Evolutionary conservation across 2,329 filamentous ascomycete species (phyloP).

Genomic region (Golovinomyces cichoracearum): DNA sequence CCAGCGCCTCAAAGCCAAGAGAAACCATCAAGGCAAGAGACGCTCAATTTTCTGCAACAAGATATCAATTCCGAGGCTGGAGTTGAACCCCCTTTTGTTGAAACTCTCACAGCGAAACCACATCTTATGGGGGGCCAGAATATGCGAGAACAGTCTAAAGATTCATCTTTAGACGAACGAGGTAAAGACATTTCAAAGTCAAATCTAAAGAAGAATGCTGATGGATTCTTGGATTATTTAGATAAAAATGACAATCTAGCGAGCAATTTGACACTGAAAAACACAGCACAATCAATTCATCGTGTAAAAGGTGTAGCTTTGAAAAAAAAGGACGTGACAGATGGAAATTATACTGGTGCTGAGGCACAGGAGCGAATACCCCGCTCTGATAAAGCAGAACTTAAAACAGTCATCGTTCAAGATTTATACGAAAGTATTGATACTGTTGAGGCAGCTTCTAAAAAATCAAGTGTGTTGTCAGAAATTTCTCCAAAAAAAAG

Average conservation of each 20-base stretch:
- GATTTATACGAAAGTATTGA: constrained; percentile 11
- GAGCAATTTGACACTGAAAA: constrained; percentile 7
- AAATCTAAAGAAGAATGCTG: constrained; percentile 6
- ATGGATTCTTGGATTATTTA: constrained; percentile 9
- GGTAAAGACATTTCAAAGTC: too few relatives aligned
- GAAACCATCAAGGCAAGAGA: too few relatives aligned
- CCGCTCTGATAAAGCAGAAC: constrained; percentile 9
- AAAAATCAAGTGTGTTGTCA: constrained; percentile 1
- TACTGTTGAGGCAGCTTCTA: neutral
- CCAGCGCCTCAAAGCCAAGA: constrained; percentile 14
- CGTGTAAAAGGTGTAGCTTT: constrained; percentile 1
- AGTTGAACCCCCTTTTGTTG: too few relatives aligned
- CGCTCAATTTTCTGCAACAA: too few relatives aligned
- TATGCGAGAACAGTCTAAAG: too few relatives aligned
- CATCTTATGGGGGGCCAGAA: too few relatives aligned
- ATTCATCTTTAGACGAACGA: neutral
- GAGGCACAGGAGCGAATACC: constrained; percentile 10
- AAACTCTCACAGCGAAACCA: too few relatives aligned
- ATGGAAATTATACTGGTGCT: constrained; percentile 10
- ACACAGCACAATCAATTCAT: constrained; percentile 1
- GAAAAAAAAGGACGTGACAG: constrained; percentile 3
- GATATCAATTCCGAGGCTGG: too few relatives aligned
- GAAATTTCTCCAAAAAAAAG: constrained; percentile 3
- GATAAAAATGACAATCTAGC: constrained; percentile 11
- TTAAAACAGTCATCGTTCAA: constrained; percentile 10